Evolutionary conservation across 1,284 basidiomycete species (phyloP).

Genomic region (Ustilago shanxiensis): DNA sequence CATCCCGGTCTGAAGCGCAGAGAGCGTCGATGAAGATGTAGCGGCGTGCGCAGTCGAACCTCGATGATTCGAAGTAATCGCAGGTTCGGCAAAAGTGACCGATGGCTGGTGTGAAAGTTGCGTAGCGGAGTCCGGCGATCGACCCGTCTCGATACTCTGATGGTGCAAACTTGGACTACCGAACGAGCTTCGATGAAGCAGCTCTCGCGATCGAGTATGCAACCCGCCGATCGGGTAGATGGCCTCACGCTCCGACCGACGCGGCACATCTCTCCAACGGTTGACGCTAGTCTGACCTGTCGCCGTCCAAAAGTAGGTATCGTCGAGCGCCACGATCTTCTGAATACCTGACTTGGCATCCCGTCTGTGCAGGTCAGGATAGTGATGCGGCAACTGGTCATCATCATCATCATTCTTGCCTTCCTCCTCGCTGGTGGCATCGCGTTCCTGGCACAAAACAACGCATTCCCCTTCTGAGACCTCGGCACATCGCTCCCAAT

Average conservation of each 20-base stretch:
- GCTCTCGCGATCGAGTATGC: constrained; percentile 24
- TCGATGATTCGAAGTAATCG: constrained; percentile 9
- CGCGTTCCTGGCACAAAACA: constrained; percentile 73
- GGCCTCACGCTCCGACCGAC: constrained; percentile 49
- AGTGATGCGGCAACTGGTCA: constrained; percentile 10
- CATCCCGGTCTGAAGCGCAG: constrained; percentile 39
- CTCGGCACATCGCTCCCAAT: constrained; percentile 84
- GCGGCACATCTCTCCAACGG: constrained; percentile 79
- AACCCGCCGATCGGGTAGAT: constrained; percentile 50
- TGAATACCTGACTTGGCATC: constrained; percentile 78
- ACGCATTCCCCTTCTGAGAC: constrained; percentile 89
- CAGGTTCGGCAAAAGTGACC: constrained; percentile 47
- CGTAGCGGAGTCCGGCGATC: constrained; percentile 24
- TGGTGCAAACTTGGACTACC: constrained; percentile 32
- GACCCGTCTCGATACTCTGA: constrained; percentile 31
- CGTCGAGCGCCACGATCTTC: constrained; percentile 87
- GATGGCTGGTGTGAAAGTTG: constrained; percentile 28
- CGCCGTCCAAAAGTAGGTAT: constrained; percentile 90
- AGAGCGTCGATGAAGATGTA: constrained; percentile 15
- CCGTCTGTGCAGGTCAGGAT: constrained; percentile 57
- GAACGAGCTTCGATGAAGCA: constrained; percentile 27
- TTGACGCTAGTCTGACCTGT: constrained; percentile 83
- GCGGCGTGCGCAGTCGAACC: constrained; percentile 1
- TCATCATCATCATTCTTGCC: neutral
- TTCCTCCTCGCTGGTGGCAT: constrained; percentile 17